Percentiles rank a stretch among this genome's conserved stretches.
phyloP scores from a whole-genome alignment of 495 filamentous ascomycete species.

The Penicillium waksmanii region DNA sequence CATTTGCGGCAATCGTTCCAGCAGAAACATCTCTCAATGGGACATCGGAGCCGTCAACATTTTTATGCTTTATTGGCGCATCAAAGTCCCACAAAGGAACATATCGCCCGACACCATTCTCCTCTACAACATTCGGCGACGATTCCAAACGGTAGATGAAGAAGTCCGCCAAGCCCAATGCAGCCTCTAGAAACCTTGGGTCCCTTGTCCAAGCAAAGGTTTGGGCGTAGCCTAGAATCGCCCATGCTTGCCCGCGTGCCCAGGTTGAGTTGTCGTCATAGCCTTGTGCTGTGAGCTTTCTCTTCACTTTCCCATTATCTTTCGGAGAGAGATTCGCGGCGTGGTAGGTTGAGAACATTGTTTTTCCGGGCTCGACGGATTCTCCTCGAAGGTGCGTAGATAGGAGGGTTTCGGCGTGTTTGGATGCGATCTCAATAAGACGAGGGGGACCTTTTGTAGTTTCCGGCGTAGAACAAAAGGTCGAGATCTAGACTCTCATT shows the following conservation, averaged over 20 bases:
- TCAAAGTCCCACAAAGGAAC: conserved; percentile 45
- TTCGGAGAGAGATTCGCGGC: conserved; percentile 42
- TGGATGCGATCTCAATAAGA: conserved; percentile 37
- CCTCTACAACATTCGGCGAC: conserved; percentile 19
- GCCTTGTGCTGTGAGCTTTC: conserved; percentile 44
- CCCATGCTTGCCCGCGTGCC: conserved; percentile 53
- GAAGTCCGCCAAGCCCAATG: conserved; percentile 36
- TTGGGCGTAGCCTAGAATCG: conserved; percentile 48
- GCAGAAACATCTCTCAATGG: not conserved
- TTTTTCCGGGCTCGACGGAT: conserved; percentile 10
- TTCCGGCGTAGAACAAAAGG: conserved; percentile 46
- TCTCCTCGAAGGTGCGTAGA: conserved; percentile 35
- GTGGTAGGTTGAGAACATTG: conserved; percentile 37
- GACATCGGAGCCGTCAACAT: not conserved
- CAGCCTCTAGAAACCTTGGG: conserved; percentile 37
- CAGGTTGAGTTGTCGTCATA: conserved; percentile 45
- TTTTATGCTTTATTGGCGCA: conserved; percentile 29
- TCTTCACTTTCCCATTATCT: conserved; percentile 29
- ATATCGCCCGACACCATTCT: conserved; percentile 9
- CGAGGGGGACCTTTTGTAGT: conserved; percentile 27
- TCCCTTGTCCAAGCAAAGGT: conserved; percentile 49
- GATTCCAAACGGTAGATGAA: conserved; percentile 32
- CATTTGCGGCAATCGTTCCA: not conserved
- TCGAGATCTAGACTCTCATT: conserved; percentile 35
- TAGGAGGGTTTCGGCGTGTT: conserved; percentile 39